Evolutionary conservation across 2,329 filamentous ascomycete species (phyloP), one percentile per base, ranked within the genome.

Genomic region (Phyllosticta citribraziliensis): DNA sequence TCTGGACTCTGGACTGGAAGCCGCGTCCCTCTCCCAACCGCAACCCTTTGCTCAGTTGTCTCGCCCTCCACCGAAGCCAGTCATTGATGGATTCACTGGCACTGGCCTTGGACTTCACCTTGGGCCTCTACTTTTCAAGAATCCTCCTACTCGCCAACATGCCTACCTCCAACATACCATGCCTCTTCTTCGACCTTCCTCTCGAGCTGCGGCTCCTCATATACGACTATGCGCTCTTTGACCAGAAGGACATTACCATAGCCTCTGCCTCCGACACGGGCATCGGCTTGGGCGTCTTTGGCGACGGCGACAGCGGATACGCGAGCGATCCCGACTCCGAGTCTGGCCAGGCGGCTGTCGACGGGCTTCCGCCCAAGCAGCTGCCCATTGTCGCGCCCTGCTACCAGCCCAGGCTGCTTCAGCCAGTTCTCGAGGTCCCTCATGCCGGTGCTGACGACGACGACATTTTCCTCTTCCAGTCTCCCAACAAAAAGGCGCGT

Each of bases 161-260:
- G 40, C 40, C 40, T 47, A 47, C 40, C 40, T 1, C 40, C 17
- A 47, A 47, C 12, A n/a, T n/a, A 17, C 40, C 12, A 52, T 56
- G 40, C 14, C 58, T 50, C 19, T 40, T 73, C 58, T 61, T 73
- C 52, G 64, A 66, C 11, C 65, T 77, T 14, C 75, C 75, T 4
- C 67, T 71, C 20, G 75, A 78, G 66, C 64, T 78, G 24, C 71
- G 75, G 53, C 74, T 76, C 47, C 67, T 71, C 17, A 76, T 78
- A 56, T 78, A 77, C 67, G 69, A 72, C 35, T 72, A 72, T 61
- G 70, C 73, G 19, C 68, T 76, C 24, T 66, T 70, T 61, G 72
- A 75, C 59, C 64, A 67, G 33, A 67, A 71, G 27, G 64, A 65
- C 17, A 70, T 77, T 33, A 77, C 75, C 17, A 71, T 78, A n/a